Conservation (phyloP, 176 grass and related monocot species). For the Hordeum marinum region DNA sequence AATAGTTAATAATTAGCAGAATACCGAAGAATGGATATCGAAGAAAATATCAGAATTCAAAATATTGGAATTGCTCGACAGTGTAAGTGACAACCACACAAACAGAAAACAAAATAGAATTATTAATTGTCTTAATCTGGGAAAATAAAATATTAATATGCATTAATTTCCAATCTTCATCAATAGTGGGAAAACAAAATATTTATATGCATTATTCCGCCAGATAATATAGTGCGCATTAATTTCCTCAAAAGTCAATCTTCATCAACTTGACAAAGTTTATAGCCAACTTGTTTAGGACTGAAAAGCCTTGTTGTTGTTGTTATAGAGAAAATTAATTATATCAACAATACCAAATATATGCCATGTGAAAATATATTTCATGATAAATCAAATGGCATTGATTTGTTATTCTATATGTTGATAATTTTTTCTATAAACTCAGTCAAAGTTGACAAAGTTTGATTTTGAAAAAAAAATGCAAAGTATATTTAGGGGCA, state of each 20-base stretch:
- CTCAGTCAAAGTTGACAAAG: not conserved
- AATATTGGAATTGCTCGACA: constrained; percentile 10
- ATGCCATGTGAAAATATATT: not conserved
- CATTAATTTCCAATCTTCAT: not conserved
- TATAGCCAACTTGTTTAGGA: not conserved
- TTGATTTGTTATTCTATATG: not conserved
- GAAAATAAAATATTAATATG: not conserved
- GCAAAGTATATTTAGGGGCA: not conserved
- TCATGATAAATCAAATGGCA: not conserved
- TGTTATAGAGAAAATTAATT: not conserved
- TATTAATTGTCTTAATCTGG: not conserved
- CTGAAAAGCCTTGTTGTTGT: too few species aligned
- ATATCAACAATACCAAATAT: not conserved
- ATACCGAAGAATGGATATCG: not conserved
- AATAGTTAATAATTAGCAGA: constrained; percentile 25
- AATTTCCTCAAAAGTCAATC: not conserved
- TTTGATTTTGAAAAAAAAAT: not conserved
- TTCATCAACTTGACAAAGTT: not conserved
- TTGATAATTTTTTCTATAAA: not conserved
- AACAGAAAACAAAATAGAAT: not conserved
- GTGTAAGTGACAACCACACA: not conserved
- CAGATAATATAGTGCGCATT: not conserved
- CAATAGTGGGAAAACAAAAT: too few species aligned
- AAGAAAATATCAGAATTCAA: constrained; percentile 1
- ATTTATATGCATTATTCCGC: not conserved